Base-by-base conservation (phyloP, 805 yeast species). In the Hanseniaspora meyeri region DNA sequence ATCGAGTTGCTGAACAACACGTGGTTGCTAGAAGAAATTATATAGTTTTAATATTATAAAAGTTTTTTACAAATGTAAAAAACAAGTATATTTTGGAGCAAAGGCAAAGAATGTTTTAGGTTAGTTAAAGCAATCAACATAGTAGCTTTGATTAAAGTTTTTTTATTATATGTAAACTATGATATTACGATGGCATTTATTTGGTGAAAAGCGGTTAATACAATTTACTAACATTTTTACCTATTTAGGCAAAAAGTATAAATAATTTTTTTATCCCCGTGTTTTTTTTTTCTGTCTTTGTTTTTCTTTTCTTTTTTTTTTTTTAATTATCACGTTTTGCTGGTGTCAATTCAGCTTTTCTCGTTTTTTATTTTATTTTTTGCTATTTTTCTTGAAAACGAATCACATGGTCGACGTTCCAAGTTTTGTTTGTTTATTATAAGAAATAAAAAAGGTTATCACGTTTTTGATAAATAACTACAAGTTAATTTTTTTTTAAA, bases 1-100 rank as follows among this genome's bases (percentile, higher is more conserved):
- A 70, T 76, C 4, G 85, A 82, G 57, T 67, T 91, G 57, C 69
- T 87, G 43, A 53, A 53, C 24, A 53, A 39, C 31, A 6, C 51
- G 11, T 53, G 57, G 57, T 19, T 53, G 11, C 12, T 39, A 5
- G 47, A 53, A 39, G 57, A 53, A 10, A 32, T 53, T 29, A 19
- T 53, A 32, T 53, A 53, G 65, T 1, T 70, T 24, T 24, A 2
- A 5, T 24, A 24, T 11, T 5, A 42, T 24, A 8, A 7, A 14
- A 24, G 24, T 3, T 24, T 24, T 24, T 24, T 24, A 24, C 27
- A 43, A 43, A 27, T 43, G 32, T 43, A 14, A 43, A 14, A 32
- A n/a, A n/a, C n/a, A n/a, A n/a, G n/a, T n/a, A n/a, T n/a, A n/a
- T n/a, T n/a, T n/a, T n/a, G n/a, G n/a, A n/a, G n/a, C n/a, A n/a